Evolutionary conservation across 306 rosid genomes (phyloP).

Genomic region (Adenanthera pavonina): DNA sequence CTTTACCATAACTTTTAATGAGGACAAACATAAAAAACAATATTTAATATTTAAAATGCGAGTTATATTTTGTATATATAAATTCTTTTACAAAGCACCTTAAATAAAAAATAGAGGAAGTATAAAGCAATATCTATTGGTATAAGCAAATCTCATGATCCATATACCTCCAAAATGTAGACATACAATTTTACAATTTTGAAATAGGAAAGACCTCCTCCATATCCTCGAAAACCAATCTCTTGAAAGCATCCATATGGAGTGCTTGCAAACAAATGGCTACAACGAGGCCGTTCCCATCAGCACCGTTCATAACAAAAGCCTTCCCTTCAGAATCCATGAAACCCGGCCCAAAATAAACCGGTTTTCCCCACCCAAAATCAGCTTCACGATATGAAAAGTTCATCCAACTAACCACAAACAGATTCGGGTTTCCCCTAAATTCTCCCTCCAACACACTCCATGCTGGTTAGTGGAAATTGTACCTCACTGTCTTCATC

Average conservation of each 20-base stretch:
- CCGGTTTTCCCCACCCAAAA: constrained; percentile 49
- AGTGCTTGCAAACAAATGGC: constrained; percentile 40
- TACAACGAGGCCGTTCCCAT: constrained; percentile 34
- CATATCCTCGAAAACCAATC: constrained; percentile 20
- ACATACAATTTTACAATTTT: constrained; percentile 23
- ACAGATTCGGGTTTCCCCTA: constrained; percentile 43
- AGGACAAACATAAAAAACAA: too few relatives aligned
- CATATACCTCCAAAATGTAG: background rate
- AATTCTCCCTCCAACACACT: background rate
- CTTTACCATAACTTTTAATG: too few relatives aligned
- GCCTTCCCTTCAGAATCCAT: constrained; percentile 55
- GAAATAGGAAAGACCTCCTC: constrained; percentile 25
- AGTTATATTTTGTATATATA: too few relatives aligned
- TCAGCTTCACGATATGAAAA: constrained; percentile 31
- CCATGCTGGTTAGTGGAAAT: constrained; percentile 26
- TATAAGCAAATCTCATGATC: background rate
- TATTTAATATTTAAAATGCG: too few relatives aligned
- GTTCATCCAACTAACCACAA: constrained; percentile 53
- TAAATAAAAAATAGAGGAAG: too few relatives aligned
- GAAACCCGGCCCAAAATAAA: constrained; percentile 43
- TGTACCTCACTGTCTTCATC: constrained; percentile 38
- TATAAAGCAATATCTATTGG: too few relatives aligned
- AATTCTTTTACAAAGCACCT: too few relatives aligned
- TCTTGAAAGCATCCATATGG: constrained; percentile 44
- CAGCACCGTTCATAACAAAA: constrained; percentile 29